Conservation (phyloP, 2,329 filamentous ascomycete genomes). For the Metarhizium guizhouense region DNA sequence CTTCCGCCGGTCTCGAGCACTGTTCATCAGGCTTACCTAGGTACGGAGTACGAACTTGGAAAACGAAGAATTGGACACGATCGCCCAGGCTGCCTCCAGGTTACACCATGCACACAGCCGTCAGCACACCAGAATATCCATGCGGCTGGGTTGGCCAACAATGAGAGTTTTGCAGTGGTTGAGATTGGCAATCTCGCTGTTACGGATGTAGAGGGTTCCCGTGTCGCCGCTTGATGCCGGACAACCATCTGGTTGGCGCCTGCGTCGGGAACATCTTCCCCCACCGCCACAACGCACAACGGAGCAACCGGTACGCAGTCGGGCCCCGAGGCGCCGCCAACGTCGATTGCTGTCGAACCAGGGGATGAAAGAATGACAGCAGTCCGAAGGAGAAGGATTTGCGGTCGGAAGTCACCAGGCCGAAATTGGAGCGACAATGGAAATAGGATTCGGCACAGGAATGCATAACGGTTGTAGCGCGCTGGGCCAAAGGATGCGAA, state of each 20-base stretch:
- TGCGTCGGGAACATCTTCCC: neutral
- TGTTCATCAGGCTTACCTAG: too few species aligned
- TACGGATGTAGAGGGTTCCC: neutral
- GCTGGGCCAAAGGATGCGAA: too few species aligned
- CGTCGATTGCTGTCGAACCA: neutral
- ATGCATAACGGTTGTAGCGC: neutral
- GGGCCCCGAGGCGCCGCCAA: neutral
- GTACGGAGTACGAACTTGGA: neutral
- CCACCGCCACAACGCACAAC: neutral
- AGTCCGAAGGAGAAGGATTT: too few species aligned
- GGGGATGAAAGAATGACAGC: neutral
- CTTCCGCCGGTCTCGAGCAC: too few species aligned
- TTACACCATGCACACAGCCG: too few species aligned
- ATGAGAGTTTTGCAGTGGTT: neutral
- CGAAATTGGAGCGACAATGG: neutral
- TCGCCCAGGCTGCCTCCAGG: neutral
- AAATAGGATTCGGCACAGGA: neutral
- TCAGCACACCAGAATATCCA: too few species aligned
- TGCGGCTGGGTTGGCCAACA: neutral
- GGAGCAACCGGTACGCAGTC: neutral
- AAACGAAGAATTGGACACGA: neutral
- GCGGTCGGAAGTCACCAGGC: neutral
- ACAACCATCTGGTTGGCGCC: neutral
- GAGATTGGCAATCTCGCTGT: neutral
- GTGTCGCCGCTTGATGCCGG: neutral